Evolutionary conservation across 108 stramenopile species (phyloP), one percentile per base, ranked within the genome.

Genomic region (Cylindrotheca closterium): DNA sequence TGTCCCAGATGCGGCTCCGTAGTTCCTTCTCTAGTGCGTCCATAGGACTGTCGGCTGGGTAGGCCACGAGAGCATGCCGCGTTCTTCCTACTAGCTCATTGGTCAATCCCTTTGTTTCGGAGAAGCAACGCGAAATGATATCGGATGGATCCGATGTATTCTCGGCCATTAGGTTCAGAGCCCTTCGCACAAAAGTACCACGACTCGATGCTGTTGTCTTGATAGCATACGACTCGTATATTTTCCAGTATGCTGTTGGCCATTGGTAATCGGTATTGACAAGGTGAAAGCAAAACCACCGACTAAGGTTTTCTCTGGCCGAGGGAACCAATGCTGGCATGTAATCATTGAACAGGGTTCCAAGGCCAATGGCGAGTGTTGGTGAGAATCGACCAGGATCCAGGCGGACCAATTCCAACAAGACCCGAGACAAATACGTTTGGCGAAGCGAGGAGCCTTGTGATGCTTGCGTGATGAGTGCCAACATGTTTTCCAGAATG

Each of bases 231-330:
- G 85, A 77, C 45, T 86, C 79, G 88, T 87, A 94, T 52, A 85
- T 74, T 25, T 83, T 75, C 92, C 92, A 94, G 58, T 82, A 91
- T 0, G 83, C 83, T 26, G 64, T 67, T 3, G 89, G 92, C 92
- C 92, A 94, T 48, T 94, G 92, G 60, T 85, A 89, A 31, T 85
- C 85, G 4, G 92, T 91, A 62, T 94, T 90, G 42, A 68, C 68
- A 68, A 94, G 61, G 64, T 94, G 92, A 68, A 91, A 88, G 51
- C 87, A 77, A 55, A 94, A 77, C 92, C 92, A 93, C n/a, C 70
- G 29, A 25, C 79, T 77, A 58, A 89, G 70, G 72, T 88, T 90
- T 1, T 88, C 85, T 2, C 83, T 58, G 2, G 87, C 87, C 7
- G 63, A 28, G 2, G 92, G 87, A 3, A 82, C 79, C 19, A 93